Evolutionary conservation across 2,329 filamentous ascomycete species (phyloP).

Genomic region (Hansfordia pulvinata): DNA sequence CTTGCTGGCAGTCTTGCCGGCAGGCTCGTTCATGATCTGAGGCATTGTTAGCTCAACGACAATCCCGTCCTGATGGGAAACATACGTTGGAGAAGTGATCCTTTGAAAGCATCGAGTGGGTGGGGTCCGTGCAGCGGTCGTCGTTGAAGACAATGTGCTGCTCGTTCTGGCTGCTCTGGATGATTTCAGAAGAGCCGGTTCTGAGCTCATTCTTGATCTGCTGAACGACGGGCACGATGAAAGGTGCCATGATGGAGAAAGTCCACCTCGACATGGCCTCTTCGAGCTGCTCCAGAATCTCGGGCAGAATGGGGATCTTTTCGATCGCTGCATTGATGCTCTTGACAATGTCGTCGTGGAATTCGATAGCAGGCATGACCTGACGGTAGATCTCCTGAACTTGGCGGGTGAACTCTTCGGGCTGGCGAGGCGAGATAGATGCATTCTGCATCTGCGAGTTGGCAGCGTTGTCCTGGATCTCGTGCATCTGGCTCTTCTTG

Average conservation of each 20-base stretch:
- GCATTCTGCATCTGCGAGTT: conserved; percentile 64
- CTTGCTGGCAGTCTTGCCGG: conserved; percentile 67
- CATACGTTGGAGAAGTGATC: conserved; percentile 80
- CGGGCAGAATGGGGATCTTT: conserved; percentile 72
- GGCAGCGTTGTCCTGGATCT: conserved; percentile 65
- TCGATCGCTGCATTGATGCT: conserved; percentile 65
- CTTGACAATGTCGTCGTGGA: conserved; percentile 82
- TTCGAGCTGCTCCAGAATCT: conserved; percentile 74
- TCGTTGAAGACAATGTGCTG: conserved; percentile 81
- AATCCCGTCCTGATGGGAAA: background rate
- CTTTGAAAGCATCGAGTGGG: conserved; percentile 91
- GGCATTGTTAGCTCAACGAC: conserved; percentile 1
- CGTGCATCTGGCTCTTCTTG: conserved; percentile 61
- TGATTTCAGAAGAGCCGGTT: conserved; percentile 77
- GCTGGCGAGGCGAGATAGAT: conserved; percentile 61
- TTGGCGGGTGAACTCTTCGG: conserved; percentile 74
- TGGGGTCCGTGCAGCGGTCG: conserved; percentile 64
- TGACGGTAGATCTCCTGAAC: conserved; percentile 60
- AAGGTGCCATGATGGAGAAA: conserved; percentile 82
- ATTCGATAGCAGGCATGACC: conserved; percentile 81
- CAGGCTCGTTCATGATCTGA: conserved; percentile 70
- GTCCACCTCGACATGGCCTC: conserved; percentile 83
- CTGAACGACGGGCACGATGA: conserved; percentile 70
- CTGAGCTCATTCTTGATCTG: conserved; percentile 81
- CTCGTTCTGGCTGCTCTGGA: conserved; percentile 69